These are phyloP conservation scores for Aspergillus leporis DNA, from an alignment of 495 filamentous ascomycete species.

Conservation along the genomic window DNA sequence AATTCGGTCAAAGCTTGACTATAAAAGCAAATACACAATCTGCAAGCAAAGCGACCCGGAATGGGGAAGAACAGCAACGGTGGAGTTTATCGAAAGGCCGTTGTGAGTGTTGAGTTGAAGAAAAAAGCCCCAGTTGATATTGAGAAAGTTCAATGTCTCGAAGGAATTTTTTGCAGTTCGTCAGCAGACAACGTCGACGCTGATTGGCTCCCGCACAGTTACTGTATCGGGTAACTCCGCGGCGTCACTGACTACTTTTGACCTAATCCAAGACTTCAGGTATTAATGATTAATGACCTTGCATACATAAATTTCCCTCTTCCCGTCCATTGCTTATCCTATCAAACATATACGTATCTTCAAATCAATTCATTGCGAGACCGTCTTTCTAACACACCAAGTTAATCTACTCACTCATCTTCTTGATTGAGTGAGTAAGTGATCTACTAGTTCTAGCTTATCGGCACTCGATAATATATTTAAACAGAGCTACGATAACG, in stretches of 20 bases:
- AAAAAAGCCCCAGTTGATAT: not conserved
- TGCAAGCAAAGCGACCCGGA: not conserved
- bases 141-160: not conserved
- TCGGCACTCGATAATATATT: not conserved
- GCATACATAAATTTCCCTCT: too few relatives aligned
- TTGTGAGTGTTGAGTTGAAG: not conserved
- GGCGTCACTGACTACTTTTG: not conserved
- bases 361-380: not conserved
- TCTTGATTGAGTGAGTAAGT: too few relatives aligned
- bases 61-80: not conserved
- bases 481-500: not conserved
- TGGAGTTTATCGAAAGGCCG: not conserved
- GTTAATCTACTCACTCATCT: too few relatives aligned
- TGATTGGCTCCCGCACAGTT: slow-evolving; percentile 6
- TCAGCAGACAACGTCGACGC: not conserved
- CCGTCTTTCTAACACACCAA: too few relatives aligned
- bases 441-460: too few relatives aligned
- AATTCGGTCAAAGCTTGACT: not conserved
- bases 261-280: not conserved
- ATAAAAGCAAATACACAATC: not conserved
- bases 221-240: not conserved
- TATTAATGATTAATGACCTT: too few relatives aligned
- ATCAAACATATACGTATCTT: too few relatives aligned
- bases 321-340: too few relatives aligned
- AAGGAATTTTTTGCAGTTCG: not conserved